Base-by-base conservation (phyloP, 768 basidiomycete species). In the Tricholoma sp. region DNA sequence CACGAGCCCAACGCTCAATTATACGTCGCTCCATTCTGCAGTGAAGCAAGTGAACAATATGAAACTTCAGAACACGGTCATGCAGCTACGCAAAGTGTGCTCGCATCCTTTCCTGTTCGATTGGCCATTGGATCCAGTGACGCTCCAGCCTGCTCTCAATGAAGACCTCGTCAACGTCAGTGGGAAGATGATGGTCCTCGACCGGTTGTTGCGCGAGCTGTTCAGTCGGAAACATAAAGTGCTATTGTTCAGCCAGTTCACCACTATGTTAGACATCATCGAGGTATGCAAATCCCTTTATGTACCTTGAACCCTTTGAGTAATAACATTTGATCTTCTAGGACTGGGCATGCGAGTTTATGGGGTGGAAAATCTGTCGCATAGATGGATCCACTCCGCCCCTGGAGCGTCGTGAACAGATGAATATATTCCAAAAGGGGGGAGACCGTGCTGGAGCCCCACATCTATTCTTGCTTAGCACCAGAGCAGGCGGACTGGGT, bases 161-260 rank as follows among this genome's bases (percentile, higher is more conserved):
- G 85, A 90, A 24, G 85, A 94, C 63, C 76, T 98, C 32, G 83
- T 95, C 24, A 85, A 88, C 55, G 84, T 85, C 0, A 93, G 90
- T 55, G 97, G 97, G 15, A 99, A 99, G 78, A 98, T 98, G 96
- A 88, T 98, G 79, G 75, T 99, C 2, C 81, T 99, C 0, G 91
- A 98, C 59, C 83, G 94, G 6, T 74, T 99, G 8, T 79, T 99
- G 7, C 82, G 82, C 32, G 94, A 86, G 55, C 72, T 99, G 31
- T 92, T 98, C 71, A 76, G 74, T 37, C 74, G 86, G 2, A 82
- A 80, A 7, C 94, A 96, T 71, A 96, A 94, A 66, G 90, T 92
- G 0, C 72, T 94, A n/a, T 65, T 90, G 11, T 91, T 90, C 70
- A 91, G 90, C 56, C 96, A 99, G 71, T 98, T 99, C 71, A 94